Evolutionary conservation across 129 eudicot genomes (phyloP).

Genomic region (Heracleum sosnowskyi): DNA sequence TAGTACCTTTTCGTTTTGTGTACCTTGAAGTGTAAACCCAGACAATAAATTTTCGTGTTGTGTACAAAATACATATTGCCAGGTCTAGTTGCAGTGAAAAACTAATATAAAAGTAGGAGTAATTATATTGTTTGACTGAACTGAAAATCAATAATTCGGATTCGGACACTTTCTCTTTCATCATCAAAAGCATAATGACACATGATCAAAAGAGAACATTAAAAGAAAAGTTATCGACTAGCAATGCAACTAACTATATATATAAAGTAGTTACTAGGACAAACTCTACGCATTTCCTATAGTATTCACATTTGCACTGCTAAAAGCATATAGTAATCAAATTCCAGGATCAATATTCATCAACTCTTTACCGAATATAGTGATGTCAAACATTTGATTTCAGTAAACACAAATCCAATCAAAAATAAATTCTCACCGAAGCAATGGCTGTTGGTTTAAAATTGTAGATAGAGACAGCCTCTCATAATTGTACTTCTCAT

Average conservation of each 20-base stretch:
- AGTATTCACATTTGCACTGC: not conserved
- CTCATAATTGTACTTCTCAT: constrained; percentile 94
- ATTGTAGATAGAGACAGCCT: constrained; percentile 65
- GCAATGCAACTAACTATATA: not conserved
- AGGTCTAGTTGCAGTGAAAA: not conserved
- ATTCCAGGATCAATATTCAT: not conserved
- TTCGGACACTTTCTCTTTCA: not conserved
- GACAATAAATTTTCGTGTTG: not conserved
- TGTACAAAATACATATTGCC: not conserved
- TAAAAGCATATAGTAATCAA: not conserved
- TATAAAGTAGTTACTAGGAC: not conserved
- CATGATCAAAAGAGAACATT: not conserved
- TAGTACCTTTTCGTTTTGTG: not conserved
- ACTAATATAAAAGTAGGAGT: too few relatives aligned
- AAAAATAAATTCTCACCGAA: constrained; percentile 40
- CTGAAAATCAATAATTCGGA: not conserved
- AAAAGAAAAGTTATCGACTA: not conserved
- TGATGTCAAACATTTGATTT: not conserved
- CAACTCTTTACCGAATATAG: not conserved
- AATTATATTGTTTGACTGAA: not conserved
- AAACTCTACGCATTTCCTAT: not conserved
- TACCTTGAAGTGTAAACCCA: not conserved
- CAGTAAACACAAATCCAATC: not conserved
- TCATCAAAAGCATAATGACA: not conserved
- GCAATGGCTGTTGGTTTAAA: constrained; percentile 93